Base-by-base conservation (phyloP, 2,329 filamentous ascomycete species). In the Verticillium nonalfalfae region DNA sequence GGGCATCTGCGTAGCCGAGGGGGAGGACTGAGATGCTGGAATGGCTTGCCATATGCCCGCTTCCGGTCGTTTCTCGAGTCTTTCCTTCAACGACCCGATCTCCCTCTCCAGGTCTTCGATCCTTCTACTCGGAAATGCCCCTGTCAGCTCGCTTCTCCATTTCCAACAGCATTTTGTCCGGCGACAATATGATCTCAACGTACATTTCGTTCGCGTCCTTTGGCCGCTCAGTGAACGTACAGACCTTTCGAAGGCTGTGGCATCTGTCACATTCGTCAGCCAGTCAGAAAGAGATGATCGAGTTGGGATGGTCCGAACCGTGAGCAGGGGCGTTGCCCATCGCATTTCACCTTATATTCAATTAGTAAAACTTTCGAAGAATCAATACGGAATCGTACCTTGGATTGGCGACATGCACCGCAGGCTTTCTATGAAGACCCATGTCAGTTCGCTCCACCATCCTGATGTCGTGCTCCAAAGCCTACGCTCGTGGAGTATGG, bases 251-350 rank as follows among this genome's bases (percentile, higher is more conserved):
- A n/a, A 67, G 59, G 9, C 40, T 58, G 9, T 60, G 62, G 50
- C 69, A 71, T 40, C 69, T 71, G 31, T 26, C 3, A 21, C 33
- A 7, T 39, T 18, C 13, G 57, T 64, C 33, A 63, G 60, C 40
- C n/a, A 40, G 13, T 10, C 35, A 31, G 26, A 31, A 31, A 31
- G 26, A 31, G 35, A 36, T 36, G 9, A 36, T 36, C 35, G 35
- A 10, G 35, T 13, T 9, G 13, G 4, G 35, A 36, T 36, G 35
- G 35, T 9, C 35, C 13, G 35, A 36, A 36, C 69, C 69, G 63
- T 38, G 69, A 68, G 56, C 69, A 70, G 15, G 69, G 69, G 5
- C 66, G 62, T 21, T 65, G 63, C 7, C 64, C 68, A 55, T 70
- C 66, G 36, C 69, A 71, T 61, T 61, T 66, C 3, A 66, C 66